A percentile compares a stretch with the other conserved stretches of the same genome.
Conservation (phyloP, 441 rosid genomes). For the Populus hybrid region DNA sequence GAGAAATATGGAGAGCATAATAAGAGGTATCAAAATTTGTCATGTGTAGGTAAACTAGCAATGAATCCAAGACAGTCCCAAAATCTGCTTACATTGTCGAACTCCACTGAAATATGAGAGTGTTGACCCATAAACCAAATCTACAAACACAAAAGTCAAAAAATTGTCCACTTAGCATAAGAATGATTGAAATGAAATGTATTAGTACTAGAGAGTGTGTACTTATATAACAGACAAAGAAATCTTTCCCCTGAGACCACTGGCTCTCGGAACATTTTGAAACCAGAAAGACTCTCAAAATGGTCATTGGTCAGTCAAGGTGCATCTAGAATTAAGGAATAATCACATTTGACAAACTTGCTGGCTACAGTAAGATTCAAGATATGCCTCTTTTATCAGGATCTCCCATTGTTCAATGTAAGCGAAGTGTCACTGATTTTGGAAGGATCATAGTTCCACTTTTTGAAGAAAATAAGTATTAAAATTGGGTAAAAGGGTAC, state of each 20-base stretch:
- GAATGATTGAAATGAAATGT: not conserved
- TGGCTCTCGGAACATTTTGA: not conserved
- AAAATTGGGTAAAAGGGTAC: slow-evolving; percentile 30
- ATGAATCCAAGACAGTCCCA: not conserved
- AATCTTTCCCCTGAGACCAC: not conserved
- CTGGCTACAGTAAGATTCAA: not conserved
- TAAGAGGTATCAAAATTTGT: slow-evolving; percentile 7
- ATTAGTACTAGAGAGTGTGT: not conserved
- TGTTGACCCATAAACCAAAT: slow-evolving; percentile 91
- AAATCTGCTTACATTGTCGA: slow-evolving; percentile 72
- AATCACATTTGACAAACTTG: not conserved
- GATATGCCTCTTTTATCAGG: slow-evolving; percentile 2
- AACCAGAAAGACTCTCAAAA: not conserved
- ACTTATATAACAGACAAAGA: not conserved
- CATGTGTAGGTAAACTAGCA: not conserved
- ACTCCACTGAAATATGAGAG: slow-evolving; percentile 84
- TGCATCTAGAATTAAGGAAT: slow-evolving; percentile 1
- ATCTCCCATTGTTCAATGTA: not conserved
- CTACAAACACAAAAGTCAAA: slow-evolving; percentile 36
- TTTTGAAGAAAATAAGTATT: slow-evolving; percentile 8
- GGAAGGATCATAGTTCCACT: not conserved
- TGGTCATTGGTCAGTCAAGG: not conserved
- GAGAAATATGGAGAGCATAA: not conserved
- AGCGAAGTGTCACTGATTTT: not conserved
- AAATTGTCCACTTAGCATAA: slow-evolving; percentile 9